Base-by-base conservation (phyloP, 176 grass and related monocot species). In the Rhynchospora breviuscula region DNA sequence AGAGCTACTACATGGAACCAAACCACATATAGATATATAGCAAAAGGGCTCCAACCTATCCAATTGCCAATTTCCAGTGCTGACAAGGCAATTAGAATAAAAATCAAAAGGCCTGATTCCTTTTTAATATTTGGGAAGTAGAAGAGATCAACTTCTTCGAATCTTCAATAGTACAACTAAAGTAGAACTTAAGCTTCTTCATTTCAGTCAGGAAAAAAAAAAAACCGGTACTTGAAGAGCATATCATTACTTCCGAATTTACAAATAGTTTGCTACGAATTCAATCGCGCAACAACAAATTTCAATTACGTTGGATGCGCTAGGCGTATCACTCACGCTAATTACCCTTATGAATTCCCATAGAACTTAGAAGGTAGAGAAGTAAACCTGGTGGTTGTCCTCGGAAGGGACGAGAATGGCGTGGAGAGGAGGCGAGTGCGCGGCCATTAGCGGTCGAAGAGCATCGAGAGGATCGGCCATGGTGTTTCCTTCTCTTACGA, bases 381-480 rank as follows among this genome's bases (percentile, higher is more conserved):
- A 49, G 1, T 18, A 26, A 14, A 99, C 96, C 96, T 99, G 96
- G 83, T 99, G 96, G 60, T 92, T 90, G 85, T 99, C 96, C 76
- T 95, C 96, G 59, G 96, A 95, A 12, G 96, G 96, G 66, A 99
- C 88, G 83, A 95, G 59, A 25, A 99, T 88, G 47, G 91, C 96
- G 83, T 91, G 43, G 59, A 99, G 89, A 2, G 96, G 93, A 51
- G 96, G 96, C 40, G 88, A 89, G 80, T 99, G 96, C 14, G 89
- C 78, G 29, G 89, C 88, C 96, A 99, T 99, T 44, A 89, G 88
- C 67, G 80, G 79, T 60, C 93, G 93, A 45, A 95, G 83, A 60
- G 84, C 87, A 52, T 99, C 91, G 52, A 99, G 89, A 13, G 78
- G 85, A 66, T 89, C 86, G 40, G 87, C 88, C 89, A 87, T 93